A percentile compares a stretch with the other conserved stretches of the same genome.
phyloP scores from a whole-genome alignment of 2,329 filamentous ascomycete genomes.

The Colletotrichum australisinense region DNA sequence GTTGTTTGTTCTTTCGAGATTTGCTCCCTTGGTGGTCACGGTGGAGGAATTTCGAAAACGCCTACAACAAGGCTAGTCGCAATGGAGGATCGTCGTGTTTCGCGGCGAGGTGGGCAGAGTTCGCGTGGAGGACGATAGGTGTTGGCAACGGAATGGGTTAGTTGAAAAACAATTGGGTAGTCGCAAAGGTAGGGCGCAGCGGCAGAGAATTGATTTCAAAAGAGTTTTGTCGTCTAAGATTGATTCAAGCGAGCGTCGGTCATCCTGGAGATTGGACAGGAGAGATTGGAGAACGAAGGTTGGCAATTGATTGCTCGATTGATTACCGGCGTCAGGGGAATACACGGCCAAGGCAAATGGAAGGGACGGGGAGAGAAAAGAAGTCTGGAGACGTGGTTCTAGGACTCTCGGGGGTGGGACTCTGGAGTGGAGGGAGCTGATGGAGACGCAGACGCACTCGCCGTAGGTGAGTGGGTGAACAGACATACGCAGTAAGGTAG shows the following conservation, averaged over 20 bases:
- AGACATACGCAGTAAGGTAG: neutral
- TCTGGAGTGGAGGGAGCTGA: neutral
- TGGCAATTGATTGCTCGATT: slow-evolving; percentile 15
- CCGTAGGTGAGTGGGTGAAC: neutral
- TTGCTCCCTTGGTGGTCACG: neutral
- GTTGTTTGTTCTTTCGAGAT: neutral
- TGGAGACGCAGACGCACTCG: slow-evolving; percentile 2
- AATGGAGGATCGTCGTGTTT: neutral
- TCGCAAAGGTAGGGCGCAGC: neutral
- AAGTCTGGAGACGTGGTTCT: slow-evolving; percentile 4
- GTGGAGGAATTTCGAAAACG: slow-evolving; percentile 2
- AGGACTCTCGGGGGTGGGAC: neutral
- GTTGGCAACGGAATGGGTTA: neutral
- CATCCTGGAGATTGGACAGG: slow-evolving; percentile 24
- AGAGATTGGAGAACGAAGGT: slow-evolving; percentile 2
- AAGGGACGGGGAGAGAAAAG: neutral
- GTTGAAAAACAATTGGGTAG: neutral
- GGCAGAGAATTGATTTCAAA: neutral
- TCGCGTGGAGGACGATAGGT: neutral
- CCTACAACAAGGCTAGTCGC: neutral
- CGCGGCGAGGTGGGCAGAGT: neutral
- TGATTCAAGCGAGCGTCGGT: slow-evolving; percentile 31
- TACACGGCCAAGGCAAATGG: neutral
- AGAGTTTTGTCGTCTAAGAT: neutral
- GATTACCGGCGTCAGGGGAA: slow-evolving; percentile 7